Base-by-base conservation (phyloP, 1,284 basidiomycete genomes). In the Trichosporon sp. region DNA sequence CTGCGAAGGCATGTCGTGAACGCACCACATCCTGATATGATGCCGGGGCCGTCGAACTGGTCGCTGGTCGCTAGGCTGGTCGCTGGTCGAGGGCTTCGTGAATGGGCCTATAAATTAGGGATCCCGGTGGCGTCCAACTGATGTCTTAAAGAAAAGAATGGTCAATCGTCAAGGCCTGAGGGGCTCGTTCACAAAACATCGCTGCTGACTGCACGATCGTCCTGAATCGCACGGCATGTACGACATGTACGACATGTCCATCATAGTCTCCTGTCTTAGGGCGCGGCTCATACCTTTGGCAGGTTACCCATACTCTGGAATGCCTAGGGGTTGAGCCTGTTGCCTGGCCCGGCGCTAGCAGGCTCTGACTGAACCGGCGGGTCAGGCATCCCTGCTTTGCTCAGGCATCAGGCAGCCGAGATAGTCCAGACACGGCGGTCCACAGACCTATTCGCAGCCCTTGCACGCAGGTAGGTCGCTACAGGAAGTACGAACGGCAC, bases 271-370 rank as follows among this genome's bases (percentile, higher is more conserved):
- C 49, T 54, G 25, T 31, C 16, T 27, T 54, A 54, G 49, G 49
- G 49, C 19, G 8, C 16, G 25, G 16, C 16, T 3, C 27, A n/a
- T 31, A 25, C 49, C 49, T 54, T 44, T 16, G 46, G 27, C 49
- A 31, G 31, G 49, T 54, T 54, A 54, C 49, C 49, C 49, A 54
- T 54, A 54, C 49, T 54, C 31, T 54, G 49, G 49, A 54, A 54
- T 54, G 49, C 29, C 49, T 16, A 54, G 49, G 49, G 49, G 49
- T 19, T 29, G 19, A 29, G 49, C 19, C 49, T 54, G 49, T 29
- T n/a, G 25, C 25, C 27, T 54, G 49, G 16, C 19, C 40, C 23
- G 40, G 19, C n/a, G 40, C 36, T 37, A 37, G 36, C 40, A 21
- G 40, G 19, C n/a, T n/a, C 36, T 37, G 19, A 19, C 36, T 37